Conservation (phyloP, 192 early-diverging fungal genomes). For the Podila epigama region DNA sequence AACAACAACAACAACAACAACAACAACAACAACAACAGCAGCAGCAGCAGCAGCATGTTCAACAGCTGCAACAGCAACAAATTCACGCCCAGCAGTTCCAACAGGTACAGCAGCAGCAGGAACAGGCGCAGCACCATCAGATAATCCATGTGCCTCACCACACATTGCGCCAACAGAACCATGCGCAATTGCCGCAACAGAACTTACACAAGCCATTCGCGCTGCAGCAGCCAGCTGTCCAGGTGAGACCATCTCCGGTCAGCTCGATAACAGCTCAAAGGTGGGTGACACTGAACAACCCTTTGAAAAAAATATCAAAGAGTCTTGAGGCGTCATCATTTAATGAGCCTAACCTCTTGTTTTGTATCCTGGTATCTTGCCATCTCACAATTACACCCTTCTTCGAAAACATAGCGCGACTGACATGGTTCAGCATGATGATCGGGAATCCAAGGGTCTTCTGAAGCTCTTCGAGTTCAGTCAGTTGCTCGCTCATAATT, state of each 20-base stretch:
- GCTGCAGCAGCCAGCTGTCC: too few relatives aligned
- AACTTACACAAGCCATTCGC: too few relatives aligned
- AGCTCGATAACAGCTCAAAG: too few relatives aligned
- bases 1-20: not conserved
- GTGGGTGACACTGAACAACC: too few relatives aligned
- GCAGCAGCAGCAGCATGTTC: not conserved
- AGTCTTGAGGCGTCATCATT: too few relatives aligned
- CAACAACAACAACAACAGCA: constrained; percentile 1
- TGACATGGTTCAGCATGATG: constrained; percentile 1
- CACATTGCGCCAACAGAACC: too few relatives aligned
- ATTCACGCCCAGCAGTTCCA: not conserved
- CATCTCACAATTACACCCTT: not conserved
- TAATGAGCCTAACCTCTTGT: too few relatives aligned
- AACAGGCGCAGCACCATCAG: constrained; percentile 1
- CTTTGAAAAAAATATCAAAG: too few relatives aligned
- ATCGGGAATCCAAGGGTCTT: constrained; percentile 12
- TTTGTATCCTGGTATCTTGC: not conserved
- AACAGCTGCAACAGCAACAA: not conserved
- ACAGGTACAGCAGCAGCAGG: constrained; percentile 1
- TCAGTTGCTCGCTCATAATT: constrained; percentile 4
- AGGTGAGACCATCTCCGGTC: too few relatives aligned
- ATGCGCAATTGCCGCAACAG: too few relatives aligned
- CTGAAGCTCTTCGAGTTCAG: constrained; percentile 18
- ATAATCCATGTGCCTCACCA: not conserved
- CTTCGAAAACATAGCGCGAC: constrained; percentile 1